phyloP scores from a whole-genome alignment of 495 filamentous ascomycete genomes.

The Chaetomium tenue region DNA sequence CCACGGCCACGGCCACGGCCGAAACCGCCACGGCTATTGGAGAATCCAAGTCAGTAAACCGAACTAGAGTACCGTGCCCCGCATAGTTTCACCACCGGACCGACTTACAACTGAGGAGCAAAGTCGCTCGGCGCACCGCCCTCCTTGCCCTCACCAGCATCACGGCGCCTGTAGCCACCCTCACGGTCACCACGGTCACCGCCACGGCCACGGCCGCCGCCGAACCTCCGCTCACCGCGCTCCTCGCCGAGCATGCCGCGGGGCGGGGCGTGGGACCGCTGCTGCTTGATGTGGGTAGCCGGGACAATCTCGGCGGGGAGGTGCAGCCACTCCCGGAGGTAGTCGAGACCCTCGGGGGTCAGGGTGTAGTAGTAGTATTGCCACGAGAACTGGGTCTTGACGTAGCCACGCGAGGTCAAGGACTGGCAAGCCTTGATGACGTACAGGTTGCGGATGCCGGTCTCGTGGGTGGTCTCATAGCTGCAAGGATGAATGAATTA shows the following conservation, averaged over 20 bases:
- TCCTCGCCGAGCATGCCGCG: constrained; percentile 98
- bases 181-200: constrained; percentile 79
- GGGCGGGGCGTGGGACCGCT: constrained; percentile 96
- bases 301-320: constrained; percentile 99
- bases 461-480: constrained; percentile 43
- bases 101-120: constrained; percentile 80
- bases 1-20: constrained; percentile 80
- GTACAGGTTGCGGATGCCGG: constrained; percentile 88
- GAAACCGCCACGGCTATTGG: constrained; percentile 77
- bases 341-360: constrained; percentile 98
- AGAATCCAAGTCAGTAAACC: constrained; percentile 32
- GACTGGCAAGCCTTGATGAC: constrained; percentile 99
- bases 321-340: constrained; percentile 99
- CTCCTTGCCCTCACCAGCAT: constrained; percentile 89
- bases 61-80: neutral
- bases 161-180: constrained; percentile 88
- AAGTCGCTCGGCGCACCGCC: constrained; percentile 93
- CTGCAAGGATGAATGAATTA: constrained; percentile 30
- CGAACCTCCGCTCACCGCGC: constrained; percentile 66
- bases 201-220: constrained; percentile 63
- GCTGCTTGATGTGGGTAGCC: constrained; percentile 99
- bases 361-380: constrained; percentile 99
- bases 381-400: constrained; percentile 99
- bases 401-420: constrained; percentile 91
- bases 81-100: neutral